These are phyloP conservation scores for Caryopteris hybrid DNA, from an alignment of 305 asterid genomes.

Conservation along the genomic window DNA sequence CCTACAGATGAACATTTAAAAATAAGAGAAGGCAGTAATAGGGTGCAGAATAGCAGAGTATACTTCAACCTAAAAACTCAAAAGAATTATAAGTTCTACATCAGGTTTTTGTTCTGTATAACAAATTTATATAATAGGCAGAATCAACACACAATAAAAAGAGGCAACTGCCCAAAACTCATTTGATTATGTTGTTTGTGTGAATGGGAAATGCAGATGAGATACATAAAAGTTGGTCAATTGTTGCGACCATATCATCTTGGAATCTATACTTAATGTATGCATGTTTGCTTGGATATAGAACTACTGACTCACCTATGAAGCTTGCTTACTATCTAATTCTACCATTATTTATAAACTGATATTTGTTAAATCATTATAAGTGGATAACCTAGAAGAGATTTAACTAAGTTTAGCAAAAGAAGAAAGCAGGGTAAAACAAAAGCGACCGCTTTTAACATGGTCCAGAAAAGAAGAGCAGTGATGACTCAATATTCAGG, in stretches of 20 bases:
- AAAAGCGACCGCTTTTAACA: not conserved
- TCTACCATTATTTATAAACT: not conserved
- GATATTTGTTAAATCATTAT: not conserved
- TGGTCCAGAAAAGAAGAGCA: not conserved
- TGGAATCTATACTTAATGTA: not conserved
- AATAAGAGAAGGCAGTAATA: not conserved
- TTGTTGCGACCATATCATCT: not conserved
- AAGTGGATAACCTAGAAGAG: not conserved
- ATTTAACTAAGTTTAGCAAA: not conserved
- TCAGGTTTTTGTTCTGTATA: not conserved
- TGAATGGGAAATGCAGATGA: not conserved
- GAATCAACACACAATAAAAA: not conserved
- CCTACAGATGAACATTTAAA: not conserved
- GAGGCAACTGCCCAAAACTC: not conserved
- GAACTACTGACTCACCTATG: not conserved
- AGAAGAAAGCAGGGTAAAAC: not conserved
- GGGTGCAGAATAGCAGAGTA: not conserved
- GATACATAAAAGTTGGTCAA: not conserved
- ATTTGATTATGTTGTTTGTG: not conserved
- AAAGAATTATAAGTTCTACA: not conserved
- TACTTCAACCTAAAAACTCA: not conserved
- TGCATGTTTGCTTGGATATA: not conserved
- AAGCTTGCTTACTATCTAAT: not conserved
- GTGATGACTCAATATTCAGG: not conserved
- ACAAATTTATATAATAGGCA: not conserved